Conservation (phyloP, 1,284 basidiomycete species). For the Tilletia indica region DNA sequence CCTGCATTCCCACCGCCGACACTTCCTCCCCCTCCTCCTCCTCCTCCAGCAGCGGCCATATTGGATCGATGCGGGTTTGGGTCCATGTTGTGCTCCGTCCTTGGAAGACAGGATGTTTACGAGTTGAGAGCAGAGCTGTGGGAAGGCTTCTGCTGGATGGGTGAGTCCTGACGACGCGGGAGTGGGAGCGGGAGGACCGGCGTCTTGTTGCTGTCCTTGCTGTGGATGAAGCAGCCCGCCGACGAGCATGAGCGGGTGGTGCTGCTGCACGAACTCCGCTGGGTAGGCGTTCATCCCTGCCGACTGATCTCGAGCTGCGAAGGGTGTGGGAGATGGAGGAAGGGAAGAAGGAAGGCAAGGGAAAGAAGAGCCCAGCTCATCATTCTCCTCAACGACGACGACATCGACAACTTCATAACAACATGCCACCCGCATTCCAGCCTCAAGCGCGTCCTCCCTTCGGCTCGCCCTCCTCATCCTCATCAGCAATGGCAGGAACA, state of each 20-base stretch:
- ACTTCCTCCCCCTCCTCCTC: neutral
- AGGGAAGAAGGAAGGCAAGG: neutral
- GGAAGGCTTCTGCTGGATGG: neutral
- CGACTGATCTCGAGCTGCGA: neutral
- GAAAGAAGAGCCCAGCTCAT: neutral
- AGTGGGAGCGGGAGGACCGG: neutral
- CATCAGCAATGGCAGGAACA: too few relatives aligned
- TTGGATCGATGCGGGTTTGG: constrained; percentile 7
- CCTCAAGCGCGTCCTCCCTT: too few relatives aligned
- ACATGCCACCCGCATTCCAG: too few relatives aligned
- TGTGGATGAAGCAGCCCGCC: constrained; percentile 36
- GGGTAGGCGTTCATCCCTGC: constrained; percentile 47
- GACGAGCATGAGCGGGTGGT: constrained; percentile 49
- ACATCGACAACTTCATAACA: too few relatives aligned
- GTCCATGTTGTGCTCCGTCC: constrained; percentile 12
- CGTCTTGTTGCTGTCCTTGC: constrained; percentile 6
- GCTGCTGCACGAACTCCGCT: constrained; percentile 46
- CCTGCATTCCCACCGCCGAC: neutral
- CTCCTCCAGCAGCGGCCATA: neutral
- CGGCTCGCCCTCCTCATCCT: too few relatives aligned
- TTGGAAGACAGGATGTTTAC: neutral
- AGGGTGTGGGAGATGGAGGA: neutral
- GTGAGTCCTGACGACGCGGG: constrained; percentile 11
- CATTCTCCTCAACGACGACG: too few relatives aligned
- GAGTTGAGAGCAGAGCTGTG: constrained; percentile 11